Conservation (phyloP, 2,329 filamentous ascomycete genomes). For the Talaromyces verruculosus region DNA sequence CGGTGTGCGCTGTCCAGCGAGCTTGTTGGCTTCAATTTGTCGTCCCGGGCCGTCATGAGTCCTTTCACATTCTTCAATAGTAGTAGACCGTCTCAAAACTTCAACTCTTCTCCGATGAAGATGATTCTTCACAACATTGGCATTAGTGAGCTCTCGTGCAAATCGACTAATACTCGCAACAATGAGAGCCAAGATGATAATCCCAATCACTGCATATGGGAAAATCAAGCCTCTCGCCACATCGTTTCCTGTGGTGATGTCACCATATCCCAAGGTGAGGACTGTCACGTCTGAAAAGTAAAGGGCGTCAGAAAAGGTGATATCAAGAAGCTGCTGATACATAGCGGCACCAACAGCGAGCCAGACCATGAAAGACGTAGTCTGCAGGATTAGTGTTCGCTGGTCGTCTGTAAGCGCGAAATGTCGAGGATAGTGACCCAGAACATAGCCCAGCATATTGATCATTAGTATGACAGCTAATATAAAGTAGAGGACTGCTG, state of each 20-base stretch:
- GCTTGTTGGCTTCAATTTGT: neutral
- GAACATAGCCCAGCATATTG: slow-evolving; percentile 75
- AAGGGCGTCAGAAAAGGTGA: slow-evolving; percentile 73
- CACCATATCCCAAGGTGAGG: slow-evolving; percentile 62
- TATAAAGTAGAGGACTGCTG: slow-evolving; percentile 75
- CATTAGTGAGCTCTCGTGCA: slow-evolving; percentile 58
- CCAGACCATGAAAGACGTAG: slow-evolving; percentile 80
- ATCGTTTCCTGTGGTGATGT: slow-evolving; percentile 57
- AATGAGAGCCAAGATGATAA: slow-evolving; percentile 80
- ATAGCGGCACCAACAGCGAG: slow-evolving; percentile 73
- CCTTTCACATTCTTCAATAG: slow-evolving; percentile 27
- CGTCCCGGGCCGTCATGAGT: slow-evolving; percentile 12
- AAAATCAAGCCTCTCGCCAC: slow-evolving; percentile 71
- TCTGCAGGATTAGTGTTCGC: slow-evolving; percentile 85
- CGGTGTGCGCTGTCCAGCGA: slow-evolving; percentile 10
- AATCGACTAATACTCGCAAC: slow-evolving; percentile 75
- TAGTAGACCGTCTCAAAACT: slow-evolving; percentile 57
- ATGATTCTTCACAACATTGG: slow-evolving; percentile 63
- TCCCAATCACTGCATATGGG: slow-evolving; percentile 78
- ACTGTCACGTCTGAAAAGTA: slow-evolving; percentile 76
- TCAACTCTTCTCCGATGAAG: slow-evolving; percentile 55
- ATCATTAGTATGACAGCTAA: slow-evolving; percentile 73
- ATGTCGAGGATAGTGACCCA: slow-evolving; percentile 73
- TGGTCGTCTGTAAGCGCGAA: slow-evolving; percentile 78
- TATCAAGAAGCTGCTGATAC: slow-evolving; percentile 70